Evolutionary conservation across 192 early-diverging fungal species (phyloP).

Genomic region (Coemansia sp.): DNA sequence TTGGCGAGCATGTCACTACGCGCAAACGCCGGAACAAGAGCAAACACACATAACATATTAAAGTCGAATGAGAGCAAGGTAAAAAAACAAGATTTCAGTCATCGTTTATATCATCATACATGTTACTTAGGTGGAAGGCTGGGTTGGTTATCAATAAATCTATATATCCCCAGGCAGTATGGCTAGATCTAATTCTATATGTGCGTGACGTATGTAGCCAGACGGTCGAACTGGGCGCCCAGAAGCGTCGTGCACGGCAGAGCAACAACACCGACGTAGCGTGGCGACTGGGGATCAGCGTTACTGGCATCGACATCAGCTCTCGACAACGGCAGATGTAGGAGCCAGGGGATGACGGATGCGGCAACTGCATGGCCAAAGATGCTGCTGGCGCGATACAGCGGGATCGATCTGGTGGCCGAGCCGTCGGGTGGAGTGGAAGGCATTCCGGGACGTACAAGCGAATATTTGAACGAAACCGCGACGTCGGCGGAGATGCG

Average conservation of each 20-base stretch:
- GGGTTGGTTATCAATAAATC: too few relatives aligned
- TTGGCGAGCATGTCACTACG: constrained; percentile 5
- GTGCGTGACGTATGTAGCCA: neutral
- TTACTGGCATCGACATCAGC: neutral
- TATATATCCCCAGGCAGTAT: too few relatives aligned
- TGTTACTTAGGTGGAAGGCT: too few relatives aligned
- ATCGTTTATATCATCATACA: too few relatives aligned
- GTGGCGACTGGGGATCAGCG: neutral
- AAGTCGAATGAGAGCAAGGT: too few relatives aligned
- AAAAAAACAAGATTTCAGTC: too few relatives aligned
- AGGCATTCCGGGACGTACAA: constrained; percentile 6
- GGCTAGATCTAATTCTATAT: neutral
- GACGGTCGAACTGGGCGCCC: constrained; percentile 31
- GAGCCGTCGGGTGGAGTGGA: constrained; percentile 3
- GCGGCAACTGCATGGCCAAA: constrained; percentile 16
- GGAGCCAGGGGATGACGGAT: constrained; percentile 39
- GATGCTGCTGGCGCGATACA: constrained; percentile 21
- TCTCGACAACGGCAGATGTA: constrained; percentile 5
- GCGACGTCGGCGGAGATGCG: neutral
- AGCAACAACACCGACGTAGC: constrained; percentile 37
- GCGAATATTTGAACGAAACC: constrained; percentile 18
- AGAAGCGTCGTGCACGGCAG: constrained; percentile 44
- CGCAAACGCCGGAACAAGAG: constrained; percentile 14
- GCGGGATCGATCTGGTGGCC: constrained; percentile 21
- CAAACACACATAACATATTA: constrained; percentile 11